These are phyloP conservation scores for Stachybotrys echinatus DNA, from an alignment of 2,329 filamentous ascomycete species.

Conservation along the genomic window DNA sequence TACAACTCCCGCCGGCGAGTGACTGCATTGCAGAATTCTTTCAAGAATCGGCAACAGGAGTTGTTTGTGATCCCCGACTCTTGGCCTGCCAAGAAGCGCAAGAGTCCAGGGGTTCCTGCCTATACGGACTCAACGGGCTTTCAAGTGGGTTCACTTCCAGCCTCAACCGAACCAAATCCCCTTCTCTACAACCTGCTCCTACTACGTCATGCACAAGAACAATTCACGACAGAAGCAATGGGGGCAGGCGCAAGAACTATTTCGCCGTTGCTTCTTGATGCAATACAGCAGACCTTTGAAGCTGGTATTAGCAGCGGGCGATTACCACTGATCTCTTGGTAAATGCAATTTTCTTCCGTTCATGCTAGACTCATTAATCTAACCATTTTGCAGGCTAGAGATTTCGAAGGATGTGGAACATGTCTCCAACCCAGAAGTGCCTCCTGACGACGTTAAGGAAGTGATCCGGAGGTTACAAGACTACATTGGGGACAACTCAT, in stretches of 20 bases:
- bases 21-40: not conserved
- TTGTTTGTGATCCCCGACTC: constrained; percentile 29
- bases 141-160: too few relatives aligned
- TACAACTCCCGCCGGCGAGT: not conserved
- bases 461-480: not conserved
- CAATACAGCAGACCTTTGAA: constrained; percentile 19
- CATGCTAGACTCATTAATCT: not conserved
- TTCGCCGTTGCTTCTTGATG: constrained; percentile 16
- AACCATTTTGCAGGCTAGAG: not conserved
- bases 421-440: not conserved
- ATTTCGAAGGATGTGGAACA: not conserved
- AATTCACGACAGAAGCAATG: constrained; percentile 6
- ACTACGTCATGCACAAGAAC: constrained; percentile 14
- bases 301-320: constrained; percentile 15
- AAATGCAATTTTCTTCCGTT: constrained; percentile 5
- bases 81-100: not conserved
- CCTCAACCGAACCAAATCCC: constrained; percentile 12
- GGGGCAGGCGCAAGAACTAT: constrained; percentile 11
- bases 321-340: constrained; percentile 28
- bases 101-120: not conserved
- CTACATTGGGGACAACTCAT: not conserved
- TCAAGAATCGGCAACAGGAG: not conserved
- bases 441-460: not conserved
- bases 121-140: not conserved
- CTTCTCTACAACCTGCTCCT: constrained; percentile 4